A percentile compares a stretch with the other conserved stretches of the same genome.
Evolutionary conservation across 179 eudicot species (phyloP).

Genomic region (Beta lomatogona): DNA sequence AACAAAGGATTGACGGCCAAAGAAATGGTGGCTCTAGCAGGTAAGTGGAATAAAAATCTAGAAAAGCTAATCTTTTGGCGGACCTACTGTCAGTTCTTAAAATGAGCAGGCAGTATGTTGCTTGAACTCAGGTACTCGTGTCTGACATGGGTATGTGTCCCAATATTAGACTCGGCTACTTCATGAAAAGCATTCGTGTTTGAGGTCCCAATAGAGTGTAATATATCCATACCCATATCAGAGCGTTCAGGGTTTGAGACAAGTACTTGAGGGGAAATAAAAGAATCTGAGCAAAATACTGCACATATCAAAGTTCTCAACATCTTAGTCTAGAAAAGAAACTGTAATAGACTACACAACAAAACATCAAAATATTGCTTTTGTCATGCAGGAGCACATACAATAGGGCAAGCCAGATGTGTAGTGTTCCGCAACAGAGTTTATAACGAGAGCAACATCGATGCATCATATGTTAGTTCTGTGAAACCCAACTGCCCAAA

Average conservation of each 20-base stretch:
- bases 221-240: no score
- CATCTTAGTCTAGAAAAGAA: neutral
- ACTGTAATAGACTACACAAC: neutral
- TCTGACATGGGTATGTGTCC: no score
- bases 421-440: slow-evolving; percentile 32
- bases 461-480: slow-evolving; percentile 29
- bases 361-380: neutral
- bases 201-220: no score
- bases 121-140: no score
- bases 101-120: neutral
- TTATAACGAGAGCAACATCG: slow-evolving; percentile 45
- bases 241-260: no score
- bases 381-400: slow-evolving; percentile 34
- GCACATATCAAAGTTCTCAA: no score
- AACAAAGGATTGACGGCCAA: slow-evolving; percentile 39
- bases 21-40: slow-evolving; percentile 55
- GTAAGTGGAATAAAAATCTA: slow-evolving; percentile 29
- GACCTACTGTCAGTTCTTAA: neutral
- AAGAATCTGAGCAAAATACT: no score
- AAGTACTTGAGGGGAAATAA: no score
- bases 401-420: slow-evolving; percentile 32
- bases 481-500: slow-evolving; percentile 37
- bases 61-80: neutral
- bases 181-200: no score
- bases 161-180: no score